Conservation (phyloP, 192 early-diverging fungal species). For the Gamsiella multidivaricata region DNA sequence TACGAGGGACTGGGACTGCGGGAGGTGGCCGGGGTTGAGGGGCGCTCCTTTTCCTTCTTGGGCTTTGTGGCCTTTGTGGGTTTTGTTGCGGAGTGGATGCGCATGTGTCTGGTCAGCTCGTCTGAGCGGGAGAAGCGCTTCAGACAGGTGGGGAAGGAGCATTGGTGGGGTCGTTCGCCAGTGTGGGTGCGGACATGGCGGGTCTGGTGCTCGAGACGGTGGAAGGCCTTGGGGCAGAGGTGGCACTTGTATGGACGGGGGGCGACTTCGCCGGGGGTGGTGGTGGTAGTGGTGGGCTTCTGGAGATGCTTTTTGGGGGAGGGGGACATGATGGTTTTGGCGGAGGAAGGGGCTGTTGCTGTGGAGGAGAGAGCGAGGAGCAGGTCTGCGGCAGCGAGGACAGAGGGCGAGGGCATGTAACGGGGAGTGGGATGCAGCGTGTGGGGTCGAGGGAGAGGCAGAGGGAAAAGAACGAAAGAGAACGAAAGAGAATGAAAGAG, state of each 20-base stretch:
- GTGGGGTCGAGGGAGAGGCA: slow-evolving; percentile 7
- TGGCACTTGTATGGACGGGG: slow-evolving; percentile 71
- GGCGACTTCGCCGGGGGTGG: slow-evolving; percentile 58
- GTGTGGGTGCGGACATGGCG: slow-evolving; percentile 92
- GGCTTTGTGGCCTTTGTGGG: too few species aligned
- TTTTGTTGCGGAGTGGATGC: slow-evolving; percentile 59
- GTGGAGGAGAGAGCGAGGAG: slow-evolving; percentile 30
- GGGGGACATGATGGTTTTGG: slow-evolving; percentile 15
- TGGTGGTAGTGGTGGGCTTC: slow-evolving; percentile 45
- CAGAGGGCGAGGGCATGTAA: slow-evolving; percentile 1
- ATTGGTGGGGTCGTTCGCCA: slow-evolving; percentile 86
- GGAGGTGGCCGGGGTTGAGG: neutral
- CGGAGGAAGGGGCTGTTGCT: neutral
- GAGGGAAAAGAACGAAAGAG: slow-evolving; percentile 3
- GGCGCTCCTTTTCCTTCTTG: slow-evolving; percentile 47
- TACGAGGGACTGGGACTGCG: slow-evolving; percentile 4
- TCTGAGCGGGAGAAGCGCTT: slow-evolving; percentile 89
- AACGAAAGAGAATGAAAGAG: neutral
- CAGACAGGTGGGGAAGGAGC: slow-evolving; percentile 73
- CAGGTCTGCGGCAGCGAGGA: slow-evolving; percentile 53
- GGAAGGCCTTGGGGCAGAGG: slow-evolving; percentile 77
- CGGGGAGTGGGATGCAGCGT: neutral
- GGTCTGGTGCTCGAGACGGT: slow-evolving; percentile 85
- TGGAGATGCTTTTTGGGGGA: slow-evolving; percentile 56
- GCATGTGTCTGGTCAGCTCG: slow-evolving; percentile 71